A percentile compares a stretch with the other conserved stretches of the same genome.
These are phyloP conservation scores for Phialophora tarda DNA, from an alignment of 2,329 filamentous ascomycete genomes.

Conservation along the genomic window DNA sequence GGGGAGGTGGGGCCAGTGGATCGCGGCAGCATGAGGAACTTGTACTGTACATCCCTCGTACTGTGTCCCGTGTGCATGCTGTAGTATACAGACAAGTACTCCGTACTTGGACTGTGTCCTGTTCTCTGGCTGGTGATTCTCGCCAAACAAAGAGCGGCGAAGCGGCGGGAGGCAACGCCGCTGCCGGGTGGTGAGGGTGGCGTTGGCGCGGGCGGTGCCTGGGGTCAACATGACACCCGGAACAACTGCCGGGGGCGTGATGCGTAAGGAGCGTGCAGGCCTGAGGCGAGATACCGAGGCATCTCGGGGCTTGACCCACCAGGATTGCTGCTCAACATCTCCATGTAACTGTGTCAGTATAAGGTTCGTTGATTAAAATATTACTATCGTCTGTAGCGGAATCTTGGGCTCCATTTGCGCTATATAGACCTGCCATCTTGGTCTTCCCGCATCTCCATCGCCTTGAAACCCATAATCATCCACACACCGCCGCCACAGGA, in stretches of 20 bases:
- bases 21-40: background rate
- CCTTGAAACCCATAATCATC: background rate
- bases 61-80: too few relatives aligned
- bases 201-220: background rate
- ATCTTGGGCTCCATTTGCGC: background rate
- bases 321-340: background rate
- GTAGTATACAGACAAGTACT: too few relatives aligned
- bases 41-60: too few relatives aligned
- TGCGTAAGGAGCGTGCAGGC: background rate
- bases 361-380: background rate
- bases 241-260: slow-evolving; percentile 14
- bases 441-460: background rate
- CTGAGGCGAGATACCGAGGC: slow-evolving; percentile 7
- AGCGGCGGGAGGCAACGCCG: background rate
- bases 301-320: slow-evolving; percentile 1
- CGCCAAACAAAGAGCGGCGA: background rate
- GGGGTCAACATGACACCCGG: slow-evolving; percentile 4
- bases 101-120: too few relatives aligned
- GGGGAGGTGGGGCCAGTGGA: background rate
- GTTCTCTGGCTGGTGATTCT: background rate
- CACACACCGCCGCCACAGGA: background rate
- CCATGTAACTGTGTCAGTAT: background rate
- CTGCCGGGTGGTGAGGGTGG: background rate
- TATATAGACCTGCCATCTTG: background rate
- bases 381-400: background rate